These are phyloP conservation scores for Rhexocercosporidium sp. DNA, from an alignment of 2,329 filamentous ascomycete species.

Conservation along the genomic window DNA sequence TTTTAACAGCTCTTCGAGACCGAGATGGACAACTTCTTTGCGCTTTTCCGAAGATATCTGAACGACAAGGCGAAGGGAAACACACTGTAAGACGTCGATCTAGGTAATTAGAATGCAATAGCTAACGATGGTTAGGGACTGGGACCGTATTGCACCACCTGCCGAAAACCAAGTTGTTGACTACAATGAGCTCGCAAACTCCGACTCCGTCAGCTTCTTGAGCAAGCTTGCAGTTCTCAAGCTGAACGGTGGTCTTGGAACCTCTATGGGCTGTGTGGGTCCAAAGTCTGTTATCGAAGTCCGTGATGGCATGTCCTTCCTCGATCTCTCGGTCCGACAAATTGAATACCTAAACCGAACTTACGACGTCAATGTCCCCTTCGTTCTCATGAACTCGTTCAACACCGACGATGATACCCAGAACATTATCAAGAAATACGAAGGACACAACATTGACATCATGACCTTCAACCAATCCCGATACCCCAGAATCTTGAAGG, in stretches of 20 bases:
- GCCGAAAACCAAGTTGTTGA: constrained; percentile 93
- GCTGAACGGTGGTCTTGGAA: constrained; percentile 98
- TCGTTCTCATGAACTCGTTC: constrained; percentile 99
- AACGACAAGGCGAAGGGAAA: constrained; percentile 99
- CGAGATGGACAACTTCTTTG: constrained; percentile 99
- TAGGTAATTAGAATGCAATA: constrained; percentile 8
- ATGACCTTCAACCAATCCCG: constrained; percentile 99
- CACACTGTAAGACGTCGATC: constrained; percentile 63
- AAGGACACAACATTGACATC: constrained; percentile 99
- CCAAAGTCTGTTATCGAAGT: constrained; percentile 99
- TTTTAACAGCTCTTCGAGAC: constrained; percentile 94
- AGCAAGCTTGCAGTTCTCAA: constrained; percentile 98
- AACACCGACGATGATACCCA: constrained; percentile 98
- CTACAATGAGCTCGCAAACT: constrained; percentile 88
- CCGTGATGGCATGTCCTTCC: constrained; percentile 99
- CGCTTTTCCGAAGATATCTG: constrained; percentile 95
- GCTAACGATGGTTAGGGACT: constrained; percentile 66
- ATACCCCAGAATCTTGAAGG: constrained; percentile 97
- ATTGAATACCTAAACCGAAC: constrained; percentile 99
- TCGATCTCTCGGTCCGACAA: constrained; percentile 97
- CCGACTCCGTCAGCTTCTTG: constrained; percentile 90
- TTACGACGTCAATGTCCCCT: constrained; percentile 95
- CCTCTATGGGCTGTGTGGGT: constrained; percentile 98
- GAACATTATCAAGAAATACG: constrained; percentile 99
- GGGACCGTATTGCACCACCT: constrained; percentile 95